Conservation (phyloP, 2,329 filamentous ascomycete species). For the Chaetomiaceae sp. region DNA sequence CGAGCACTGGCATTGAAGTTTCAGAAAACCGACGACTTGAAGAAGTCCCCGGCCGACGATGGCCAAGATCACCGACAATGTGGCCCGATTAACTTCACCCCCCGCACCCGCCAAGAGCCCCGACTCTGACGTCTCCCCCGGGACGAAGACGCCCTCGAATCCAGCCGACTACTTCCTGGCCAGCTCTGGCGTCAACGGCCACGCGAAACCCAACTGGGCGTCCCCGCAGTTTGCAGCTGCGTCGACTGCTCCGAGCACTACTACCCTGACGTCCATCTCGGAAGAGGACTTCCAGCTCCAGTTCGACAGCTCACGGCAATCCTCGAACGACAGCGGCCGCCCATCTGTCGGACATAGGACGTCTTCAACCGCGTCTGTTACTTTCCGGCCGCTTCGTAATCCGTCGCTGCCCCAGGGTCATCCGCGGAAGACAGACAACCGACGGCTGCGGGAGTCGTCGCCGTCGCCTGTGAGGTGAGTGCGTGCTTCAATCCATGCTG, state of each 20-base stretch:
- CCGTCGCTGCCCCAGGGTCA: constrained; percentile 46
- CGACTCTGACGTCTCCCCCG: constrained; percentile 43
- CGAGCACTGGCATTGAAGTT: constrained; percentile 34
- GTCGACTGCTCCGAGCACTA: constrained; percentile 23
- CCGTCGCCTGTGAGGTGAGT: constrained; percentile 48
- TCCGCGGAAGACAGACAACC: constrained; percentile 42
- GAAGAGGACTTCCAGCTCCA: constrained; percentile 13
- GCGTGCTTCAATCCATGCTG: not conserved
- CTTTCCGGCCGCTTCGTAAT: constrained; percentile 42
- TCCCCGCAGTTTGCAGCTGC: constrained; percentile 10
- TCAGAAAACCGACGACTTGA: constrained; percentile 1
- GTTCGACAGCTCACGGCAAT: constrained; percentile 19
- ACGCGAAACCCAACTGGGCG: constrained; percentile 3
- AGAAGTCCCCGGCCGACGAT: constrained; percentile 19
- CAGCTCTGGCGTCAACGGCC: constrained; percentile 9
- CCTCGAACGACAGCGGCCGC: constrained; percentile 33
- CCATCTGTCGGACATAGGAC: constrained; percentile 38
- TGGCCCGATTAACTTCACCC: constrained; percentile 18
- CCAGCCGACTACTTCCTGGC: constrained; percentile 28
- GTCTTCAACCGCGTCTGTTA: constrained; percentile 45
- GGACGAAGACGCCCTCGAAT: constrained; percentile 29
- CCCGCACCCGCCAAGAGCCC: constrained; percentile 31
- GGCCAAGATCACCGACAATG: constrained; percentile 20
- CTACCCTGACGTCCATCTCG: constrained; percentile 25
- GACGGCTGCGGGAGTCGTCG: constrained; percentile 43